phyloP scores from a whole-genome alignment of 768 basidiomycete genomes.

The Podaxis rugospora region DNA sequence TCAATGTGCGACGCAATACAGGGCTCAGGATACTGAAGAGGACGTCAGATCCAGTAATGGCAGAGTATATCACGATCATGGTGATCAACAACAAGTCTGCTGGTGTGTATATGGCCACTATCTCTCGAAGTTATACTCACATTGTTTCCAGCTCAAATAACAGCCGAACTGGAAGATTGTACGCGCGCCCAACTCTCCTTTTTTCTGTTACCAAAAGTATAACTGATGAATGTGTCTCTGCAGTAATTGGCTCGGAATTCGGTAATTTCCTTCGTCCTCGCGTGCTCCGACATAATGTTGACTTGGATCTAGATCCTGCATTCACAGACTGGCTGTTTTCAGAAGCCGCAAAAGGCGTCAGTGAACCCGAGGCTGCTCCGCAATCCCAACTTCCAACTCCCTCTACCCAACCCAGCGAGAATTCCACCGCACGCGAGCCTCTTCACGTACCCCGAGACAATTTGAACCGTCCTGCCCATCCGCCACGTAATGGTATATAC shows the following conservation, averaged over 20 bases:
- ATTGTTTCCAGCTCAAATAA: slow-evolving; percentile 66
- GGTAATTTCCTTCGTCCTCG: slow-evolving; percentile 36
- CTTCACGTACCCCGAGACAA: slow-evolving; percentile 31
- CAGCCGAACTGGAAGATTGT: slow-evolving; percentile 84
- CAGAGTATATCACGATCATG: slow-evolving; percentile 94
- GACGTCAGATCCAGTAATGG: slow-evolving; percentile 77
- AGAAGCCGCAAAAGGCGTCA: slow-evolving; percentile 69
- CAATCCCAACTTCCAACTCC: slow-evolving; percentile 30
- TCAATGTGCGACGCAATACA: slow-evolving; percentile 14
- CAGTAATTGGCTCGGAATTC: slow-evolving; percentile 43
- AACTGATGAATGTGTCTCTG: slow-evolving; percentile 12
- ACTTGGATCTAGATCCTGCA: slow-evolving; percentile 49
- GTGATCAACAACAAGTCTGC: slow-evolving; percentile 87
- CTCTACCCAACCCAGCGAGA: slow-evolving; percentile 1
- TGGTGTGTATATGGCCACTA: slow-evolving; percentile 37
- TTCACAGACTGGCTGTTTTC: slow-evolving; percentile 90
- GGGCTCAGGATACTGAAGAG: slow-evolving; percentile 14
- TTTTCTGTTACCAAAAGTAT: neutral
- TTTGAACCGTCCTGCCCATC: slow-evolving; percentile 40
- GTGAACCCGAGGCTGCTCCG: slow-evolving; percentile 41
- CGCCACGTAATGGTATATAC: slow-evolving; percentile 56
- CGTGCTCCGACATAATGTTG: slow-evolving; percentile 3
- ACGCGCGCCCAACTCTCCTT: slow-evolving; percentile 20
- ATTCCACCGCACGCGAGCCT: slow-evolving; percentile 15
- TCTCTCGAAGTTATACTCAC: slow-evolving; percentile 16